These are phyloP conservation scores for Fomitopsis serialis DNA, from an alignment of 768 basidiomycete genomes.

Conservation along the genomic window DNA sequence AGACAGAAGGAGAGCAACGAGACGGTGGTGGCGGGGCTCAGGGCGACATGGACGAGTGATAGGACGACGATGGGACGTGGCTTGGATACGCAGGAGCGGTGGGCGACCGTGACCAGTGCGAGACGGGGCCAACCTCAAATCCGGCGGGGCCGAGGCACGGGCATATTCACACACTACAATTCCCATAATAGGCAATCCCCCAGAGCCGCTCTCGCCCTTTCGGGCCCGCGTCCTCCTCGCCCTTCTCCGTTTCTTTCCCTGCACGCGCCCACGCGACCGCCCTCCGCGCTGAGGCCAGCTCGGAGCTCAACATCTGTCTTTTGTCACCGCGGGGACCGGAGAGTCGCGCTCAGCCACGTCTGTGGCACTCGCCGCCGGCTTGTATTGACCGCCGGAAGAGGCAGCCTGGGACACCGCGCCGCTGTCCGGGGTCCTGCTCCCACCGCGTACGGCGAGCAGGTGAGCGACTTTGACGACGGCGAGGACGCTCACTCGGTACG, in stretches of 20 bases:
- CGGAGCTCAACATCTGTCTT: too few species aligned
- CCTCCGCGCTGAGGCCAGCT: too few species aligned
- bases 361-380: too few species aligned
- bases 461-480: too few species aligned
- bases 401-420: background rate
- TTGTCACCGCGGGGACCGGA: too few species aligned
- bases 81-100: constrained; percentile 1
- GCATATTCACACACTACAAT: constrained; percentile 8
- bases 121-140: constrained; percentile 9
- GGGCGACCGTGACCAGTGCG: constrained; percentile 4
- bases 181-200: background rate
- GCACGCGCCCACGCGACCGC: background rate
- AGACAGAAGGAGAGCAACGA: constrained; percentile 1
- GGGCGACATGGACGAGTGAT: constrained; percentile 15
- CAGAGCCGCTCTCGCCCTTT: background rate
- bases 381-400: too few species aligned
- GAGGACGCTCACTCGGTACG: background rate
- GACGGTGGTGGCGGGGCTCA: constrained; percentile 7
- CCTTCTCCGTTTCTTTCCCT: background rate
- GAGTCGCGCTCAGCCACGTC: too few species aligned
- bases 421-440: background rate
- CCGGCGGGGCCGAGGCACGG: constrained; percentile 2
- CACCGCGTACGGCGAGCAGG: background rate
- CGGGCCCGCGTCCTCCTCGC: background rate
- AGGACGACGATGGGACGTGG: constrained; percentile 6